Evolutionary conservation across 768 basidiomycete genomes (phyloP).

Genomic region (Lentinus tigrinus): DNA sequence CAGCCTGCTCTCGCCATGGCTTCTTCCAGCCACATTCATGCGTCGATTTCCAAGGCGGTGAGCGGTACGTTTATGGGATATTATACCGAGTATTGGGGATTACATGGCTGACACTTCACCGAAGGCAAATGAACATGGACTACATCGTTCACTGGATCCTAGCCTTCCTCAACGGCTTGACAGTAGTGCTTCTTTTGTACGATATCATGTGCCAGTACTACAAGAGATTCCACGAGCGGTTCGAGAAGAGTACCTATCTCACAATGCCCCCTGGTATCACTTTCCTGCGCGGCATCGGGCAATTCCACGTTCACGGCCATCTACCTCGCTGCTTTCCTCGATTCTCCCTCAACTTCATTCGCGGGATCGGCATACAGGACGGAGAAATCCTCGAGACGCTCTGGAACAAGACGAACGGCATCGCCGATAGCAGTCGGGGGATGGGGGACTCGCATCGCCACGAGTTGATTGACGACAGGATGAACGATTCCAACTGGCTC

Average conservation of each 20-base stretch:
- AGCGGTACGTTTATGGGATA: no score
- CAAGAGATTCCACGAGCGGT: background rate
- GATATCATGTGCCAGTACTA: constrained; percentile 19
- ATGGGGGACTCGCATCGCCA: constrained; percentile 19
- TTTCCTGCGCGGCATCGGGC: constrained; percentile 22
- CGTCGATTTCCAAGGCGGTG: constrained; percentile 33
- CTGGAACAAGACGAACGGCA: constrained; percentile 31
- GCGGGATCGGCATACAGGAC: constrained; percentile 29
- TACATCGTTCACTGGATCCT: constrained; percentile 15
- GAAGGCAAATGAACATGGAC: background rate
- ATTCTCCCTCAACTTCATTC: constrained; percentile 28
- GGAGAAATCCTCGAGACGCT: constrained; percentile 36
- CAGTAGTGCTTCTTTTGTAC: background rate
- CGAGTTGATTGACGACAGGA: constrained; percentile 32
- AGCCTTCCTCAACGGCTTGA: background rate
- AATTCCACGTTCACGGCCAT: constrained; percentile 34
- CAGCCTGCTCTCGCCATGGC: constrained; percentile 32
- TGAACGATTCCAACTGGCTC: constrained; percentile 35
- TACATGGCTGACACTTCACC: background rate
- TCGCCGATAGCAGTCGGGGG: constrained; percentile 21
- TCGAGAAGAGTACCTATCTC: background rate
- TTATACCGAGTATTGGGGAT: constrained; percentile 27
- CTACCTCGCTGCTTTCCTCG: constrained; percentile 23
- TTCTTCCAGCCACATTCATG: constrained; percentile 30
- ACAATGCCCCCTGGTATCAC: background rate